A percentile compares a stretch with the other conserved stretches of the same genome.
phyloP scores from a whole-genome alignment of 495 filamentous ascomycete species.

The Neurospora terricola region DNA sequence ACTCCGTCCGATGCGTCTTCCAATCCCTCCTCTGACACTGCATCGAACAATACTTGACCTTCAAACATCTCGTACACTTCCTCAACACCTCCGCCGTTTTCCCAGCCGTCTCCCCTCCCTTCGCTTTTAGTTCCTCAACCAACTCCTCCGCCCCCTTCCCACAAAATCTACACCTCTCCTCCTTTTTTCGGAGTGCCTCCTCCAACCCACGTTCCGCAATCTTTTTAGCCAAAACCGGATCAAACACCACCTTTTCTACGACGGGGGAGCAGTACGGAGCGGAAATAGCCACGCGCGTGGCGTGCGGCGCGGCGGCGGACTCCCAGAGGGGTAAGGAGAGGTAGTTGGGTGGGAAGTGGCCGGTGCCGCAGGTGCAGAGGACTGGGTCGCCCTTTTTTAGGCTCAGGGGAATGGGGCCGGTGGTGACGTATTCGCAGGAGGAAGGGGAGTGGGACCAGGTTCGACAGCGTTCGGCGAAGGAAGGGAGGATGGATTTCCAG shows the following conservation, averaged over 20 bases:
- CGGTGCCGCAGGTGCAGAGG: slow-evolving; percentile 29
- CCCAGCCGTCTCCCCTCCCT: neutral
- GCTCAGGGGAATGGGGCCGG: slow-evolving; percentile 18
- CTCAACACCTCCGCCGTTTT: slow-evolving; percentile 3
- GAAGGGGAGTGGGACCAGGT: slow-evolving; percentile 36
- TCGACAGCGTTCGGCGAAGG: slow-evolving; percentile 44
- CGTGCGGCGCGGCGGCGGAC: slow-evolving; percentile 5
- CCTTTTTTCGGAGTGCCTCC: neutral
- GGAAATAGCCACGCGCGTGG: slow-evolving; percentile 28
- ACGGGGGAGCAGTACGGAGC: slow-evolving; percentile 20
- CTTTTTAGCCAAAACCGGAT: slow-evolving; percentile 1
- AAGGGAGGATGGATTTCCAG: slow-evolving; percentile 41
- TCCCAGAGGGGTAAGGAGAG: slow-evolving; percentile 24
- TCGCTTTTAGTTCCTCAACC: neutral
- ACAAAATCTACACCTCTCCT: slow-evolving; percentile 18
- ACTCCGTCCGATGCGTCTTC: slow-evolving; percentile 28
- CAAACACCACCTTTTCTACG: slow-evolving; percentile 20
- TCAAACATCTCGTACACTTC: slow-evolving; percentile 20
- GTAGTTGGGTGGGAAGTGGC: slow-evolving; percentile 21
- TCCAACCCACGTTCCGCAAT: neutral
- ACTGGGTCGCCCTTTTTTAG: slow-evolving; percentile 14
- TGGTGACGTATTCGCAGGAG: slow-evolving; percentile 38
- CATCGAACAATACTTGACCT: slow-evolving; percentile 22
- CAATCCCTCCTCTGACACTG: slow-evolving; percentile 30
- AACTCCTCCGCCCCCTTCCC: slow-evolving; percentile 10